Base-by-base conservation (phyloP, 2,329 filamentous ascomycete species). In the Cadophora sp. region DNA sequence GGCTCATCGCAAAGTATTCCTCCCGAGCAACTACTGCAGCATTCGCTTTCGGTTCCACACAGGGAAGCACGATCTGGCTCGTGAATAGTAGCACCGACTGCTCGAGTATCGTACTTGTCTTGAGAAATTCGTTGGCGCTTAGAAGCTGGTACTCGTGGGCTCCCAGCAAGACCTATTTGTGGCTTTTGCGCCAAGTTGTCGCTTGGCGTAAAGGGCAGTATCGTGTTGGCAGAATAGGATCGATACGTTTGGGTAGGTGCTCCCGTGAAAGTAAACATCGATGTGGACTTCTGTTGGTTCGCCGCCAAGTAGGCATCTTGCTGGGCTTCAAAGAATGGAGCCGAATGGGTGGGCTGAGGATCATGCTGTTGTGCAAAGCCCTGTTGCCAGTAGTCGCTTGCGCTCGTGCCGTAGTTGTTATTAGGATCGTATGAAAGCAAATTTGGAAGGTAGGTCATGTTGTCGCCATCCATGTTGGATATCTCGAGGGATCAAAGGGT, bases 1-100 rank as follows among this genome's bases (percentile, higher is more conserved):
- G 75, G 70, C 22, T 73, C 69, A 16, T 67, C 69, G 51, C 75
- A 76, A 19, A 67, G 50, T 26, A 64, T 46, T 9, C 74, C 73
- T 29, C 70, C 72, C 50, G 72, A 68, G 59, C 75, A 77, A 61
- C 71, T 75, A 62, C 75, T 77, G 56, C 75, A 77, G 62, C 75
- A 77, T 64, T 72, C 70, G 62, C 74, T 76, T 1, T 56, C 50
- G 4, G 31, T 56, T 22, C 62, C 62, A 48, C 50, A 56, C 31
- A 26, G n/a, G 24, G 62, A 56, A 31, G 50, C 56, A 14, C 14
- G 51, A 31, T 64, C 62, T 24, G 34, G 19, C 55, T 56, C 50
- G 34, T 29, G 14, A 34, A 58, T 5, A 12, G 19, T 26, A 22
- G 11, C 22, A 26, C 34, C 37, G 37, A 19, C 26, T 34, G 24